These are phyloP conservation scores for Camellia granthamiana DNA, from an alignment of 148 eudicot species.

Conservation along the genomic window DNA sequence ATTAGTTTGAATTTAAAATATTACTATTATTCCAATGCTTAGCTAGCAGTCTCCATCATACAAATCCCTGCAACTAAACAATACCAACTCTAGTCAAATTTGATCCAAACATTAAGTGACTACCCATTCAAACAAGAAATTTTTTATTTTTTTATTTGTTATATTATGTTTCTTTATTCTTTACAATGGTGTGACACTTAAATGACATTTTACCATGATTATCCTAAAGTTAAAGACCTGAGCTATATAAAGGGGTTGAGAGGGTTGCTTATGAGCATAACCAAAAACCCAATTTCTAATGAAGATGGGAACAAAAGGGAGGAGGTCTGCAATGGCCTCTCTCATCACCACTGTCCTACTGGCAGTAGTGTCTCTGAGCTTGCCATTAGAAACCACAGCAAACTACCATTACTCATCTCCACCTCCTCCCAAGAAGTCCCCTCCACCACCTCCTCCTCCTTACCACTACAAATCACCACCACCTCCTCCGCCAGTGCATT, in stretches of 20 bases:
- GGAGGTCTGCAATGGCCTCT: constrained; percentile 31
- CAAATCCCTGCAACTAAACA: background rate
- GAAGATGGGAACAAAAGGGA: constrained; percentile 28
- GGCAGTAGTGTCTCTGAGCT: constrained; percentile 35
- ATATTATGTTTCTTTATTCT: background rate
- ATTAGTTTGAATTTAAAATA: background rate
- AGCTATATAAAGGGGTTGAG: constrained; percentile 24
- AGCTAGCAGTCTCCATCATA: background rate
- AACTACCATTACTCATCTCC: constrained; percentile 46
- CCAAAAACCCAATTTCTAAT: constrained; percentile 9
- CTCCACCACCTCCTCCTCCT: constrained; percentile 41
- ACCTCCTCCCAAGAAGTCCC: constrained; percentile 31
- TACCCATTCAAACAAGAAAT: too few relatives aligned
- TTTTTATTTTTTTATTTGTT: background rate
- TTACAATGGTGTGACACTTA: background rate
- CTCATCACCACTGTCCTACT: constrained; percentile 38
- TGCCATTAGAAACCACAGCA: constrained; percentile 33
- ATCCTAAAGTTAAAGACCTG: background rate
- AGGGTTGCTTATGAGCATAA: constrained; percentile 15
- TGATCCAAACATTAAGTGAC: background rate
- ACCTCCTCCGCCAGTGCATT: constrained; percentile 22
- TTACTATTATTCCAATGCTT: background rate
- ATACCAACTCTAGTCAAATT: background rate
- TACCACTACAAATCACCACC: constrained; percentile 27
- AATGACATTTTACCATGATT: background rate